These are phyloP conservation scores for Berkeleyomyces rouxiae DNA, from an alignment of 2,329 filamentous ascomycete species.

Conservation along the genomic window DNA sequence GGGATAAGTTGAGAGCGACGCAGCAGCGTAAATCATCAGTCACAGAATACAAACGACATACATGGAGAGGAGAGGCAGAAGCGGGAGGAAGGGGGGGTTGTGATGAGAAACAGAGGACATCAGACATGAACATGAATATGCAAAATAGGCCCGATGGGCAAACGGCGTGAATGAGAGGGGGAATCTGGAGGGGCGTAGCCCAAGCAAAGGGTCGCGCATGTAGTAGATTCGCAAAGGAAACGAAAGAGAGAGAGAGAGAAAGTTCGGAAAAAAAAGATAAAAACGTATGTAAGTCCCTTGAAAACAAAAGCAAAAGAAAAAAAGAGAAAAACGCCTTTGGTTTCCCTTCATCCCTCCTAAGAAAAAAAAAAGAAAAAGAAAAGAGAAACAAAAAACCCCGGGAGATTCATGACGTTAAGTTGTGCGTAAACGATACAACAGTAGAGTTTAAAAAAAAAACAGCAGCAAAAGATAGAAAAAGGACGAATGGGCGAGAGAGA, in stretches of 20 bases:
- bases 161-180: too few species aligned
- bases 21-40: not conserved
- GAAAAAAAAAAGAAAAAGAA: not conserved
- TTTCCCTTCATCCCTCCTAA: not conserved
- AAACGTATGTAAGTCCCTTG: not conserved
- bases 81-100: not conserved
- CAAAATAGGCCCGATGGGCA: not conserved
- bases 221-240: too few species aligned
- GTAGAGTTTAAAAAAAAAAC: not conserved
- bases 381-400: not conserved
- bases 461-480: not conserved
- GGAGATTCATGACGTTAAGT: not conserved
- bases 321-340: not conserved
- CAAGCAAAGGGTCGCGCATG: too few species aligned
- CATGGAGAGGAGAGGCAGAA: not conserved
- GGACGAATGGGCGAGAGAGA: not conserved
- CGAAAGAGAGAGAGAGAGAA: too few species aligned
- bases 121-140: not conserved
- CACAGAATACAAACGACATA: not conserved
- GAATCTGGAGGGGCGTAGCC: too few species aligned
- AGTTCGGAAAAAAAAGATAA: not conserved
- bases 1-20: not conserved
- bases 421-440: not conserved
- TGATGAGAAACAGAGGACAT: not conserved
- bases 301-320: not conserved